Evolutionary conservation across 1,284 basidiomycete species (phyloP).

Genomic region (Entoloma clypeatum): DNA sequence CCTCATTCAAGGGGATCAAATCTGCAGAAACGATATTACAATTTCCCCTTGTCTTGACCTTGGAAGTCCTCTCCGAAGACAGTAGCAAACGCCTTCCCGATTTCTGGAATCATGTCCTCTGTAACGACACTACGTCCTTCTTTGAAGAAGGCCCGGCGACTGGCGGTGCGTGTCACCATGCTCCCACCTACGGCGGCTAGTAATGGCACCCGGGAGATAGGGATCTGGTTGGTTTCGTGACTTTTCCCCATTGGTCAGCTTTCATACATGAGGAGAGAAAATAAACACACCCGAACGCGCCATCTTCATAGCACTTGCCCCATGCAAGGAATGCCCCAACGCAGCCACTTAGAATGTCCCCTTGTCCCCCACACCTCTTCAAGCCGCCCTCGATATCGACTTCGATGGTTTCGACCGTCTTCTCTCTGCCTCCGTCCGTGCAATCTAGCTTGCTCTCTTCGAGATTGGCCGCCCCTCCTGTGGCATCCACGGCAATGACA

Average conservation of each 20-base stretch:
- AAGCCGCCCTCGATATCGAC: conserved; percentile 76
- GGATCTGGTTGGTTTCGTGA: conserved; percentile 41
- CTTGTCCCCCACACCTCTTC: conserved; percentile 94
- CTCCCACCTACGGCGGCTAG: conserved; percentile 88
- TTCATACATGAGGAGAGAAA: conserved; percentile 5
- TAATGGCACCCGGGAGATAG: conserved; percentile 67
- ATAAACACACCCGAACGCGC: conserved; percentile 60
- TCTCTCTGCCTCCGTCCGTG: conserved; percentile 38
- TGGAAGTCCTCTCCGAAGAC: conserved; percentile 59
- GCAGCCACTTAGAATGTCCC: conserved; percentile 87
- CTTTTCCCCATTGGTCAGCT: conserved; percentile 25
- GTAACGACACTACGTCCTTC: conserved; percentile 85
- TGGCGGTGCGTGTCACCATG: conserved; percentile 83
- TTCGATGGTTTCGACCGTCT: conserved; percentile 53
- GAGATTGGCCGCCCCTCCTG: conserved; percentile 43
- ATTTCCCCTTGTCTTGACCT: conserved; percentile 33
- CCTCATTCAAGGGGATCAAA: too few species aligned
- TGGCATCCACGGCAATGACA: conserved; percentile 64
- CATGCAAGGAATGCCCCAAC: conserved; percentile 91
- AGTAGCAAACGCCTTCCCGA: conserved; percentile 72
- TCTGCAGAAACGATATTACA: too few species aligned
- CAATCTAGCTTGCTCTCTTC: conserved; percentile 37
- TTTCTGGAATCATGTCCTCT: conserved; percentile 80
- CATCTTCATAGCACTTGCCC: conserved; percentile 88
- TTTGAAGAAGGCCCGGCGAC: conserved; percentile 70